phyloP scores from a whole-genome alignment of 1,284 basidiomycete species.

The Erythrobasidium hasegawianum region DNA sequence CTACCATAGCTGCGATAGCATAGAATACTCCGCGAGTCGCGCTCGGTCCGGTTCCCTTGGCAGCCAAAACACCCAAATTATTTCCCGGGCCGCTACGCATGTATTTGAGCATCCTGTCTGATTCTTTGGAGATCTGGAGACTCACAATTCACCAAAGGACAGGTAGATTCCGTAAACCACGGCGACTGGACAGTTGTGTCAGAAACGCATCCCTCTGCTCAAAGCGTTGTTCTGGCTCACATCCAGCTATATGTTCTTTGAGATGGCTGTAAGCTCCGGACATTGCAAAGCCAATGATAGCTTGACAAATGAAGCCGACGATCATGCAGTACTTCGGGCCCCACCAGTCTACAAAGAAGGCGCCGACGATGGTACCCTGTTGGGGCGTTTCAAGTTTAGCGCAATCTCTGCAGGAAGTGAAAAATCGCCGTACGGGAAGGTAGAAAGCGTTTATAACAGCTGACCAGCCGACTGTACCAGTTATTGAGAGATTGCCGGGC shows the following conservation, averaged over 20 bases:
- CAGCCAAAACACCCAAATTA: constrained; percentile 57
- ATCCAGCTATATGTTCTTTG: constrained; percentile 65
- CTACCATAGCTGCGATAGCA: constrained; percentile 76
- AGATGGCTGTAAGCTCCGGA: constrained; percentile 39
- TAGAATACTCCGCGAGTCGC: constrained; percentile 83
- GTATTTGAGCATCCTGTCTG: no score
- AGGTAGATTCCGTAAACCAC: constrained; percentile 84
- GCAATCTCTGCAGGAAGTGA: no score
- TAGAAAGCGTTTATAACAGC: constrained; percentile 53
- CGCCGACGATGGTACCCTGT: constrained; percentile 48
- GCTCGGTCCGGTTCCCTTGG: constrained; percentile 59
- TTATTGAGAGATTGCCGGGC: no score
- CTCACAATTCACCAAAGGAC: constrained; percentile 51
- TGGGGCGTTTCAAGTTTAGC: no score
- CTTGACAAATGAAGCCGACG: constrained; percentile 46
- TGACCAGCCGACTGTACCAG: neutral
- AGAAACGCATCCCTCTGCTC: no score
- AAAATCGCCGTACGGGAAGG: no score
- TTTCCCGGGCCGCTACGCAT: constrained; percentile 78
- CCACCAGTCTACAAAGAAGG: constrained; percentile 58
- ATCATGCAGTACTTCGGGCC: constrained; percentile 41
- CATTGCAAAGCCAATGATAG: constrained; percentile 76
- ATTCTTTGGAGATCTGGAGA: no score
- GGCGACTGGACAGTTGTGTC: constrained; percentile 44
- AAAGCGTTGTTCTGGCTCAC: no score